These are phyloP conservation scores for Monascus purpureus DNA, from an alignment of 495 filamentous ascomycete species.

Conservation along the genomic window DNA sequence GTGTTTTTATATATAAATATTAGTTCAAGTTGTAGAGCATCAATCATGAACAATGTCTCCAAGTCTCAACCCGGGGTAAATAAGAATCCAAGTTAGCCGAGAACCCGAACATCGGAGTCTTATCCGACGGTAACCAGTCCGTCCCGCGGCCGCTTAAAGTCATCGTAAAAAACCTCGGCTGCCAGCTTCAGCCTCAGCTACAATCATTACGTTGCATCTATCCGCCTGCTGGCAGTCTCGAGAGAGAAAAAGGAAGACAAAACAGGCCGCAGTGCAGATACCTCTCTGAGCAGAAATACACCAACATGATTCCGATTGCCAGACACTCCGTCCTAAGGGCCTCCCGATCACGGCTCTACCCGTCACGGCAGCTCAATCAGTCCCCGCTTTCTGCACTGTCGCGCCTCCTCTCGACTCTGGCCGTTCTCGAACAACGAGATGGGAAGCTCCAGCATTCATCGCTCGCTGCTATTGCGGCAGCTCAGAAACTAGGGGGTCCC, in stretches of 20 bases:
- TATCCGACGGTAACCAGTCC: too few species aligned
- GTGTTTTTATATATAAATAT: background rate
- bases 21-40: too few species aligned
- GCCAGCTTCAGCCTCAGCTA: too few species aligned
- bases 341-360: constrained; percentile 27
- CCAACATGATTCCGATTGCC: constrained; percentile 29
- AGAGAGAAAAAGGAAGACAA: constrained; percentile 1
- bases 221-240: too few species aligned
- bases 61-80: too few species aligned
- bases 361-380: constrained; percentile 16
- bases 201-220: too few species aligned
- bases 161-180: too few species aligned
- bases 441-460: constrained; percentile 75
- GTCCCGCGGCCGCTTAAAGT: too few species aligned
- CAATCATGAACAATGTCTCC: too few species aligned
- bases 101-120: too few species aligned
- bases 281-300: constrained; percentile 1
- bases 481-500: constrained; percentile 69
- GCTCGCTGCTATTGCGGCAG: constrained; percentile 74
- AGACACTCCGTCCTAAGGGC: constrained; percentile 35
- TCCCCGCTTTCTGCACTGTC: constrained; percentile 36
- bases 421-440: constrained; percentile 84
- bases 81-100: too few species aligned
- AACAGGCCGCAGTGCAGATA: constrained; percentile 5
- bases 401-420: constrained; percentile 74